Conservation (phyloP, 352 stramenopile genomes). For the Phytopythium vexans region DNA sequence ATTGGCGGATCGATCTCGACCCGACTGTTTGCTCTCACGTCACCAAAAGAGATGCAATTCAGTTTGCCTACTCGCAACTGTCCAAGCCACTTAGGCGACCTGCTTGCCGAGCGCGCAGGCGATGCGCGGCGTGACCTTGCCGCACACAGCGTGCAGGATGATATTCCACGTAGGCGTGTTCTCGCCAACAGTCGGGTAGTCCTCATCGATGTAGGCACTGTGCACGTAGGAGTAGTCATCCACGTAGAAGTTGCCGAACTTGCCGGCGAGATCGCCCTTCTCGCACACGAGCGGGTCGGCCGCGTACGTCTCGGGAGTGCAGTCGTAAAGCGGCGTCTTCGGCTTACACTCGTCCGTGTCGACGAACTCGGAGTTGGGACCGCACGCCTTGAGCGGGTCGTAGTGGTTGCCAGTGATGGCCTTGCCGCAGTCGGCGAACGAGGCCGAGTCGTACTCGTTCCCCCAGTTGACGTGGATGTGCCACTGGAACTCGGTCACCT, state of each 20-base stretch:
- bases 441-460: slow-evolving; percentile 25
- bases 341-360: slow-evolving; percentile 21
- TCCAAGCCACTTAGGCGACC: too few relatives aligned
- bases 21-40: too few relatives aligned
- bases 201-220: slow-evolving; percentile 22
- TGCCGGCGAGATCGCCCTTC: slow-evolving; percentile 55
- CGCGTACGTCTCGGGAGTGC: slow-evolving; percentile 38
- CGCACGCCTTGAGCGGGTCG: slow-evolving; percentile 44
- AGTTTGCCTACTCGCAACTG: too few relatives aligned
- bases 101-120: slow-evolving; percentile 31
- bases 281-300: slow-evolving; percentile 36
- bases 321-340: slow-evolving; percentile 33
- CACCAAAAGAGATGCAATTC: too few relatives aligned
- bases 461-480: slow-evolving; percentile 56
- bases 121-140: slow-evolving; percentile 37
- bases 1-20: too few relatives aligned
- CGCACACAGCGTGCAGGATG: slow-evolving; percentile 59
- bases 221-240: slow-evolving; percentile 16
- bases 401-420: slow-evolving; percentile 49
- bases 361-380: slow-evolving; percentile 40
- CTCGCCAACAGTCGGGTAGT: slow-evolving; percentile 41
- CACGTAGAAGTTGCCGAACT: slow-evolving; percentile 42
- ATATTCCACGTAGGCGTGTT: slow-evolving; percentile 56
- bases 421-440: slow-evolving; percentile 39
- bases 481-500: slow-evolving; percentile 47